Percentiles rank a stretch among this genome's conserved stretches.
Conservation (phyloP, 768 basidiomycete species). For the Trametes cubensis region DNA sequence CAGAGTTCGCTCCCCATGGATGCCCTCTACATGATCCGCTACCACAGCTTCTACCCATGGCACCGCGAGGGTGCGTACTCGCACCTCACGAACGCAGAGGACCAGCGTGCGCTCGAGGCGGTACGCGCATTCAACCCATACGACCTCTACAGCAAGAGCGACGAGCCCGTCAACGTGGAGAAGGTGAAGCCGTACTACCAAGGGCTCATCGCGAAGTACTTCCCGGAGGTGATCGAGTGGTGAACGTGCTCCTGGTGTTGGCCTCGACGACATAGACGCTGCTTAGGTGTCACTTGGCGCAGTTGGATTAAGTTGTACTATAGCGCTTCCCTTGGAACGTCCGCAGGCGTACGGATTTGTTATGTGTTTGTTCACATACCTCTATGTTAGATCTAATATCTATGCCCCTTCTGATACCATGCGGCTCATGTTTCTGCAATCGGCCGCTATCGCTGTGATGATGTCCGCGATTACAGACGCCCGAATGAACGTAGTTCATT, state of each 20-base stretch:
- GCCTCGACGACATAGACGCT: neutral
- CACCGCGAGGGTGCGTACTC: conserved; percentile 86
- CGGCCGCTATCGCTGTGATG: neutral
- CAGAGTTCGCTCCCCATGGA: conserved; percentile 81
- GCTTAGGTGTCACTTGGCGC: neutral
- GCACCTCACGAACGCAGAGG: conserved; percentile 77
- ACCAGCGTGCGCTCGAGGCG: conserved; percentile 64
- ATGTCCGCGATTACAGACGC: neutral
- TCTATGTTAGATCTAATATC: conserved; percentile 8
- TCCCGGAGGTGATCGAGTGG: conserved; percentile 83
- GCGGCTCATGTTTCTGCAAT: neutral
- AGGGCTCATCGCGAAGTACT: conserved; percentile 79
- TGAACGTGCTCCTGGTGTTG: conserved; percentile 33
- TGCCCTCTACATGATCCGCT: conserved; percentile 89
- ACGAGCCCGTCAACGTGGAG: conserved; percentile 62
- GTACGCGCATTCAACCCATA: conserved; percentile 92
- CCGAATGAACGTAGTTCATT: conserved; percentile 7
- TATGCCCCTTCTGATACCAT: no score
- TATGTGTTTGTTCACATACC: neutral
- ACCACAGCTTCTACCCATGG: conserved; percentile 97
- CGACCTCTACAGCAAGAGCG: conserved; percentile 90
- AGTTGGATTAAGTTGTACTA: conserved; percentile 10
- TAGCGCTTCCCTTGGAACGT: neutral
- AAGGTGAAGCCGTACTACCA: conserved; percentile 84
- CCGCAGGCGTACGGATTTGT: neutral